Conservation (phyloP, 768 basidiomycete genomes). For the Tricholoma saponaceum region DNA sequence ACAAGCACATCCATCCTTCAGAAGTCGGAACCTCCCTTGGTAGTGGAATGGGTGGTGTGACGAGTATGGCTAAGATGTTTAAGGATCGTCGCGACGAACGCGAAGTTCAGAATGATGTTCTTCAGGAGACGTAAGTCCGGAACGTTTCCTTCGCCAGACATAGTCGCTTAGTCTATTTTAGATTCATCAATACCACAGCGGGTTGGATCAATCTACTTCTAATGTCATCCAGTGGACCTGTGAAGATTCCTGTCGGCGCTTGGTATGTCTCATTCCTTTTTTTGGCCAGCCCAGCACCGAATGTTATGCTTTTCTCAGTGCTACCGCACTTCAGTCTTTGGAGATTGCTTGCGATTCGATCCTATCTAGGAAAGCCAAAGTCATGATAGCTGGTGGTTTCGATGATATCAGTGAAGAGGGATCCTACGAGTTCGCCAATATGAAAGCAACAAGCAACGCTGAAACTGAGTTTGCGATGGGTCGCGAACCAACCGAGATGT, state of each 20-base stretch:
- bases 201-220: slow-evolving; percentile 97
- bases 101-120: slow-evolving; percentile 96
- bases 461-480: slow-evolving; percentile 99
- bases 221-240: slow-evolving; percentile 93
- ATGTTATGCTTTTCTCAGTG: slow-evolving; percentile 40
- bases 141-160: neutral
- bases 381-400: slow-evolving; percentile 99
- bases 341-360: slow-evolving; percentile 98
- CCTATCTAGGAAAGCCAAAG: slow-evolving; percentile 92
- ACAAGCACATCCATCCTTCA: slow-evolving; percentile 94
- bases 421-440: slow-evolving; percentile 98
- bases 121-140: slow-evolving; percentile 88
- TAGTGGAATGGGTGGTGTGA: slow-evolving; percentile 96
- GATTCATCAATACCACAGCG: slow-evolving; percentile 98
- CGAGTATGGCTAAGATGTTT: slow-evolving; percentile 94
- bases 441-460: slow-evolving; percentile 98
- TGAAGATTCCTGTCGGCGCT: slow-evolving; percentile 99
- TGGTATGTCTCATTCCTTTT: slow-evolving; percentile 54
- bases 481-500: slow-evolving; percentile 98
- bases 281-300: slow-evolving; percentile 3
- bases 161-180: slow-evolving; percentile 23
- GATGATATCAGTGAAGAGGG: slow-evolving; percentile 99
- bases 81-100: slow-evolving; percentile 97
- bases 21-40: slow-evolving; percentile 94
- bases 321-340: slow-evolving; percentile 94